A percentile compares a stretch with the other conserved stretches of the same genome.
These are phyloP conservation scores for Ustilago xerochloae DNA, from an alignment of 1,284 basidiomycete genomes.

Conservation along the genomic window DNA sequence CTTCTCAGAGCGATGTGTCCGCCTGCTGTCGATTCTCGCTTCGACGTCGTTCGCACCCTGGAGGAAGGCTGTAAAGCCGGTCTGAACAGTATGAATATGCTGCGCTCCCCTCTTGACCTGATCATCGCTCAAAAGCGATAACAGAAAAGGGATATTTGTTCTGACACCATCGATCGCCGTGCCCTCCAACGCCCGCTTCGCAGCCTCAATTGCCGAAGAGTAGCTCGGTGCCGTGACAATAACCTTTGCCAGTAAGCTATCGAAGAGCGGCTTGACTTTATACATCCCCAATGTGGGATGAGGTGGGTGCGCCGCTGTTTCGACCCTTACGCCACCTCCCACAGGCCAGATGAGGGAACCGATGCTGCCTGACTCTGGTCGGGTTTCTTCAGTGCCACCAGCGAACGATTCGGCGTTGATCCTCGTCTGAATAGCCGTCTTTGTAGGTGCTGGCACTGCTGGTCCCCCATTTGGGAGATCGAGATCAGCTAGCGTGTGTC, in stretches of 20 bases:
- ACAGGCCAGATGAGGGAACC: constrained; percentile 24
- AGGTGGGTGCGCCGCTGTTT: constrained; percentile 49
- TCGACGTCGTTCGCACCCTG: background rate
- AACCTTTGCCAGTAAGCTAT: constrained; percentile 55
- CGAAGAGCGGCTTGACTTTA: constrained; percentile 37
- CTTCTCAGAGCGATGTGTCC: too few relatives aligned
- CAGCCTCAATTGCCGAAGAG: constrained; percentile 9
- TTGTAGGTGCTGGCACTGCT: constrained; percentile 3
- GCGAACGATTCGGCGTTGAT: constrained; percentile 47
- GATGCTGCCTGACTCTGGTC: constrained; percentile 28
- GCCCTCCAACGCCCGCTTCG: constrained; percentile 15
- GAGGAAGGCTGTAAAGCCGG: constrained; percentile 2
- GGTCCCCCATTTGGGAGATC: background rate
- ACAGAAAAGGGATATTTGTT: constrained; percentile 39
- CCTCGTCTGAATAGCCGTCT: constrained; percentile 31
- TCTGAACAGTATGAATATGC: constrained; percentile 34
- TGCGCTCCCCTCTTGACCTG: constrained; percentile 13
- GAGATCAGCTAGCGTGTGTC: constrained; percentile 16
- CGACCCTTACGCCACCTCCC: constrained; percentile 43
- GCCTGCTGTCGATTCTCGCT: background rate
- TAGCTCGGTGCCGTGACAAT: constrained; percentile 46
- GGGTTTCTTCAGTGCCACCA: constrained; percentile 17
- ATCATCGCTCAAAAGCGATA: constrained; percentile 20
- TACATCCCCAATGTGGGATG: constrained; percentile 17
- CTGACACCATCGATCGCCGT: constrained; percentile 26